Conservation (phyloP, 1,139 yeast genomes). For the Arxiozyma telluris region DNA sequence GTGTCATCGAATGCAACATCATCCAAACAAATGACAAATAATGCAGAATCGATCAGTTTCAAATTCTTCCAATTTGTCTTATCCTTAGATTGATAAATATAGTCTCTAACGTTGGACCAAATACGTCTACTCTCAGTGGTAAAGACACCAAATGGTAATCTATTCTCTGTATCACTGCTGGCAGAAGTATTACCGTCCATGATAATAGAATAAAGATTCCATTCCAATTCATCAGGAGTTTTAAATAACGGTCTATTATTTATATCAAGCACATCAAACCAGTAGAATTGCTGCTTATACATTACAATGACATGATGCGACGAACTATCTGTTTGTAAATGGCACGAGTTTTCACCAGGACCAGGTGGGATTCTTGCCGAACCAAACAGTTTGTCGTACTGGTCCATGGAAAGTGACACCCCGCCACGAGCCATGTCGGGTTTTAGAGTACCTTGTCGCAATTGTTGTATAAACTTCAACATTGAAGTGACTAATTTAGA, state of each 20-base stretch:
- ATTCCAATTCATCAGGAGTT: constrained; percentile 63
- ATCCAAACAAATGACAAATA: constrained; percentile 75
- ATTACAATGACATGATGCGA: constrained; percentile 78
- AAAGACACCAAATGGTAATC: constrained; percentile 78
- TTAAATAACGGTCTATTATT: constrained; percentile 55
- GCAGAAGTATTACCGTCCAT: constrained; percentile 37
- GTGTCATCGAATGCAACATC: constrained; percentile 56
- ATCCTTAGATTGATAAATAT: constrained; percentile 36
- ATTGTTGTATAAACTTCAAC: constrained; percentile 67
- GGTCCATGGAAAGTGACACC: constrained; percentile 79
- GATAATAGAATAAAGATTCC: constrained; percentile 67
- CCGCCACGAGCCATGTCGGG: constrained; percentile 60
- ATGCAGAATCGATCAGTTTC: constrained; percentile 66
- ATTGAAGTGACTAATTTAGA: constrained; percentile 73
- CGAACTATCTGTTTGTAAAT: constrained; percentile 68
- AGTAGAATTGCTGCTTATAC: constrained; percentile 80
- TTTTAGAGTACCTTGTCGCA: constrained; percentile 66
- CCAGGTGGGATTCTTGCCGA: constrained; percentile 77
- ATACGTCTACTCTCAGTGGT: constrained; percentile 81
- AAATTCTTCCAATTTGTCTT: constrained; percentile 59
- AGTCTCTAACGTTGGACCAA: constrained; percentile 69
- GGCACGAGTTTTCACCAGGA: constrained; percentile 48
- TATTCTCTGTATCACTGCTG: constrained; percentile 33
- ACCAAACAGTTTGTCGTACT: constrained; percentile 76
- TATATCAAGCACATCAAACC: constrained; percentile 83